Percentiles rank a stretch among this genome's conserved stretches.
Evolutionary conservation across 2,329 filamentous ascomycete genomes (phyloP).

Genomic region (Ceratocystiopsis sp.): DNA sequence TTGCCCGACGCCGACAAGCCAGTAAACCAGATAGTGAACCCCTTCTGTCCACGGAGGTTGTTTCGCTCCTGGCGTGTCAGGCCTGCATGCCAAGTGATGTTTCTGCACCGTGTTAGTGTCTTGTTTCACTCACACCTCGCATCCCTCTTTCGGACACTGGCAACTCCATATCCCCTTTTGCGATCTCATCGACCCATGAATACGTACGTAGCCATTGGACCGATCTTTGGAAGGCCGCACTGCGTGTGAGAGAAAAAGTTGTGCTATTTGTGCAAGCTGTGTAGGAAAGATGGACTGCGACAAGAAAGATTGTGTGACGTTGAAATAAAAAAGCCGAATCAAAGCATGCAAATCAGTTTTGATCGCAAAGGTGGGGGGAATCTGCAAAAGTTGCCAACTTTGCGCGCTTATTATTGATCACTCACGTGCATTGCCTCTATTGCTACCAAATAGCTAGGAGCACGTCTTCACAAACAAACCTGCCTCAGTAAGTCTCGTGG

Average conservation of each 20-base stretch:
- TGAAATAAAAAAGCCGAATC: too few relatives aligned
- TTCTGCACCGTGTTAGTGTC: conserved; percentile 30
- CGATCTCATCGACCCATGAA: background rate
- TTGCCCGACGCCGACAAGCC: conserved; percentile 93
- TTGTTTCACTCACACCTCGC: background rate
- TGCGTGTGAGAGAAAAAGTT: background rate
- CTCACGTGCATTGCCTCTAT: too few relatives aligned
- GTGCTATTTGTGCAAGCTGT: too few relatives aligned
- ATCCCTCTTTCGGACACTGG: background rate
- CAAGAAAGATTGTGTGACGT: too few relatives aligned
- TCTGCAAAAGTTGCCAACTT: too few relatives aligned
- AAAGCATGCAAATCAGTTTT: too few relatives aligned
- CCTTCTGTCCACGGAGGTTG: conserved; percentile 60
- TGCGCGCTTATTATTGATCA: too few relatives aligned
- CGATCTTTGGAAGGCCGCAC: background rate
- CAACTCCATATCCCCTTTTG: background rate
- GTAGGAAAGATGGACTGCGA: too few relatives aligned
- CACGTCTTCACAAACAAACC: background rate
- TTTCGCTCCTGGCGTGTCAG: conserved; percentile 65
- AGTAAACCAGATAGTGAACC: conserved; percentile 95
- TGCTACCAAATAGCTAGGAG: too few relatives aligned
- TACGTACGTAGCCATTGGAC: background rate
- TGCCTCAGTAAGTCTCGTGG: background rate
- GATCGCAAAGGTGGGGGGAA: too few relatives aligned
- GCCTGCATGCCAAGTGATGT: conserved; percentile 80